These are phyloP conservation scores for Plasmodium berghei DNA, from an alignment of 169 alveolate species.

Conservation along the genomic window DNA sequence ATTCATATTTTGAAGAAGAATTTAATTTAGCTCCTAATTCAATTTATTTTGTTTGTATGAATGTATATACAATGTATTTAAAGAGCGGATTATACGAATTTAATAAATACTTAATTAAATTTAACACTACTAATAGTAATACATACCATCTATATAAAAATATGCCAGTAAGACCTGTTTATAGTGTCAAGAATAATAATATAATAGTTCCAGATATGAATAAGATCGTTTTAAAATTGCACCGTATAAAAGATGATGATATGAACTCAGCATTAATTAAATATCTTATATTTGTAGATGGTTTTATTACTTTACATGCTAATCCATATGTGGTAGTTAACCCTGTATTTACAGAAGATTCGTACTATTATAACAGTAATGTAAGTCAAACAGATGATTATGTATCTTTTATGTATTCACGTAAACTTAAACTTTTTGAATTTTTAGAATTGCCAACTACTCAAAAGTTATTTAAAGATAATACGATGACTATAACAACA, in stretches of 20 bases:
- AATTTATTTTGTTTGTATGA: conserved; percentile 47
- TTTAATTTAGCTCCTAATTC: conserved; percentile 29
- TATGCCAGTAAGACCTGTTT: conserved; percentile 59
- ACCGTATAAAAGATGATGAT: not conserved
- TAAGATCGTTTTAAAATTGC: not conserved
- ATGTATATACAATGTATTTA: not conserved
- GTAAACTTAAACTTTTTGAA: conserved; percentile 31
- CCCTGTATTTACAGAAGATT: conserved; percentile 22
- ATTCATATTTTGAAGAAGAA: not conserved
- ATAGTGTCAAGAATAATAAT: conserved; percentile 25
- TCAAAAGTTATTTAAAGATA: conserved; percentile 25
- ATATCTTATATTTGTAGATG: conserved; percentile 21
- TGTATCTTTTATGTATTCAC: conserved; percentile 12
- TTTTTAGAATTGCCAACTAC: conserved; percentile 14
- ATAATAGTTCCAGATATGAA: not conserved
- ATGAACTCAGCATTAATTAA: not conserved
- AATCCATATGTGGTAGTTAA: conserved; percentile 41
- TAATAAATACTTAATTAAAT: conserved; percentile 36
- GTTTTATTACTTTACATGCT: not conserved
- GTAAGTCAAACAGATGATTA: conserved; percentile 27
- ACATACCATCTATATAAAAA: conserved; percentile 11
- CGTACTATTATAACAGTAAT: conserved; percentile 17
- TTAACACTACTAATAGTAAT: not conserved
- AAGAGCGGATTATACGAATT: conserved; percentile 58
- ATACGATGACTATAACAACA: not conserved